Percentiles rank a stretch among this genome's conserved stretches.
Evolutionary conservation across 1,139 yeast genomes (phyloP).

Genomic region (Petasospora rhodanensis): DNA sequence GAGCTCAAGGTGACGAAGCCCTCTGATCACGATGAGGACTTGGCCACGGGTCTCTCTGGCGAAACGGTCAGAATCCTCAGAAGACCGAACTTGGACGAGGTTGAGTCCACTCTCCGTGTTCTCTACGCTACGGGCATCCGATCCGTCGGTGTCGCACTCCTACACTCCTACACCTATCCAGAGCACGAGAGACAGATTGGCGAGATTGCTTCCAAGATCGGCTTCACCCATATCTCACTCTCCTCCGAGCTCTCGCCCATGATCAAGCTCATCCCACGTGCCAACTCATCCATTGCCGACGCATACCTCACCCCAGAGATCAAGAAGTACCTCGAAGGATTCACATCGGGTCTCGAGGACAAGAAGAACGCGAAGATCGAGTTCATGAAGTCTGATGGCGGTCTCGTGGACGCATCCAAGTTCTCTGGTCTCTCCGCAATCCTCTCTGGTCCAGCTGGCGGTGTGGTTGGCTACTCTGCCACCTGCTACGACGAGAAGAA

Average conservation of each 20-base stretch:
- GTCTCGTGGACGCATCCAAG: constrained; percentile 43
- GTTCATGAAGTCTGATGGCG: constrained; percentile 63
- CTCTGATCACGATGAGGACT: constrained; percentile 24
- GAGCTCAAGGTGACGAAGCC: constrained; percentile 29
- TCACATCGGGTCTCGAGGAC: constrained; percentile 56
- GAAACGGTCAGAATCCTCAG: constrained; percentile 55
- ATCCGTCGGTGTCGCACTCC: constrained; percentile 62
- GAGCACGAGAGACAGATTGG: constrained; percentile 60
- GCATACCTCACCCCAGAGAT: constrained; percentile 77
- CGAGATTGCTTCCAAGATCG: constrained; percentile 50
- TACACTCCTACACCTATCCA: constrained; percentile 69
- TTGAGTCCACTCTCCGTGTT: constrained; percentile 36
- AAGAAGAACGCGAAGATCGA: constrained; percentile 33
- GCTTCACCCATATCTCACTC: constrained; percentile 59
- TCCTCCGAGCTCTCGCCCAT: constrained; percentile 67
- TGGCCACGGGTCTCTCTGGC: constrained; percentile 55
- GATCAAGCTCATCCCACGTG: constrained; percentile 68
- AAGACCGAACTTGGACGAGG: constrained; percentile 39
- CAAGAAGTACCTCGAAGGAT: constrained; percentile 52
- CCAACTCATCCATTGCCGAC: constrained; percentile 71
- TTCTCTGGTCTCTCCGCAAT: constrained; percentile 52
- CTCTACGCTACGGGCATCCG: constrained; percentile 52
- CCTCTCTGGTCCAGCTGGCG: constrained; percentile 61
- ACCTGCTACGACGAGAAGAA: constrained; percentile 43
- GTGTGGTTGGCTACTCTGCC: constrained; percentile 52